phyloP scores from a whole-genome alignment of 2,329 filamentous ascomycete genomes.

The Immersiporthe knoxdaviesiana region DNA sequence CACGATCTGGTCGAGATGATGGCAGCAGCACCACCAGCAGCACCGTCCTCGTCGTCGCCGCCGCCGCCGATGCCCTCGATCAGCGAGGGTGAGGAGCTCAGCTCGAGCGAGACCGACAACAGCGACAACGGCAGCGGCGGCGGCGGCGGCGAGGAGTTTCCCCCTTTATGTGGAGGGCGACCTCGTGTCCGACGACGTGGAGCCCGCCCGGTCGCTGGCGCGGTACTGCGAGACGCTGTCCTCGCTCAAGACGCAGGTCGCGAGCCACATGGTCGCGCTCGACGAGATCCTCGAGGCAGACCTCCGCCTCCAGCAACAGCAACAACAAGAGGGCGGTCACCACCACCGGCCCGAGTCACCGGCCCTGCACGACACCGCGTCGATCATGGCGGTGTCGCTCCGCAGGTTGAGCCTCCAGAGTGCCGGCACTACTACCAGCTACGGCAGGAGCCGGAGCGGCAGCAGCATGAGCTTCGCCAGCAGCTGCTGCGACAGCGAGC shows the following conservation, averaged over 20 bases:
- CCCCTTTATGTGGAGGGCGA: constrained; percentile 36
- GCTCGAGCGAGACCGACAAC: constrained; percentile 19
- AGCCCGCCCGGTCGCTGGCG: constrained; percentile 45
- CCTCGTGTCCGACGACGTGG: constrained; percentile 17
- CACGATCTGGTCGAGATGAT: constrained; percentile 16
- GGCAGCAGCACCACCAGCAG: constrained; percentile 5
- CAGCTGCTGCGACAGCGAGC: constrained; percentile 29
- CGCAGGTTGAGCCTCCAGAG: constrained; percentile 24
- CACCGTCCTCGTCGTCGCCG: constrained; percentile 30
- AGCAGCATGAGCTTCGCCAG: neutral
- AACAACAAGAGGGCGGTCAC: neutral
- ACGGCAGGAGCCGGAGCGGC: neutral
- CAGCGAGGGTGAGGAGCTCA: constrained; percentile 29
- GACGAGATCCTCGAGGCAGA: constrained; percentile 42
- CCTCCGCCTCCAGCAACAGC: constrained; percentile 7
- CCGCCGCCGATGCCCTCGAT: constrained; percentile 26
- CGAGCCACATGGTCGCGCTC: constrained; percentile 51
- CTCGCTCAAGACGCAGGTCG: constrained; percentile 52
- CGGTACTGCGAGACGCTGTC: constrained; percentile 55
- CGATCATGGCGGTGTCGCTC: constrained; percentile 13
- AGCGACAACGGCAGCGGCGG: constrained; percentile 31
- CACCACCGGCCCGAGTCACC: constrained; percentile 15
- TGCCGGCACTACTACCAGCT: neutral
- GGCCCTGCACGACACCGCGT: constrained; percentile 12
- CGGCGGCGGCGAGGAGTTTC: constrained; percentile 38